Conservation (phyloP, 257 asterid genomes). For the Jacaranda copaia region DNA sequence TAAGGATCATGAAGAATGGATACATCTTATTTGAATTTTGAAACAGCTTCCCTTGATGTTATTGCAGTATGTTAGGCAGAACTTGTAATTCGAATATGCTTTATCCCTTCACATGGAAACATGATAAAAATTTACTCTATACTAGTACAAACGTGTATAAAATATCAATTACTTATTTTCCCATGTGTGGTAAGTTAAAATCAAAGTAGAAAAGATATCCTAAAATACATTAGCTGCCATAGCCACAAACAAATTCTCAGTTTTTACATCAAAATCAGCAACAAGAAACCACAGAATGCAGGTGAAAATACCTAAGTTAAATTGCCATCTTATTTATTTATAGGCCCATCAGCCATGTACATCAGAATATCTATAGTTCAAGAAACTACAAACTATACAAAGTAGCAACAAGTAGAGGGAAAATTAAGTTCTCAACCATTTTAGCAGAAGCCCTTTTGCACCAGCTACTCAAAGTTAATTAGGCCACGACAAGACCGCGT, state of each 20-base stretch:
- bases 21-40: not conserved
- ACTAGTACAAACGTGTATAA: too few species aligned
- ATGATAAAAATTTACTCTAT: not conserved
- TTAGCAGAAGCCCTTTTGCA: slow-evolving; percentile 7
- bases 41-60: not conserved
- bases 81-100: too few species aligned
- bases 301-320: slow-evolving; percentile 2
- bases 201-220: too few species aligned
- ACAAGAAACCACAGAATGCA: not conserved
- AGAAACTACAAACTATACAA: slow-evolving; percentile 5
- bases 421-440: slow-evolving; percentile 5
- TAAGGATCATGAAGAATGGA: too few species aligned
- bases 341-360: slow-evolving; percentile 25
- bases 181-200: too few species aligned
- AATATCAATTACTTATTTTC: too few species aligned
- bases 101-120: slow-evolving; percentile 16
- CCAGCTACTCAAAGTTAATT: too few species aligned
- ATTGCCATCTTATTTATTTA: slow-evolving; percentile 34
- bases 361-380: slow-evolving; percentile 27
- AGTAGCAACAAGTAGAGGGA: too few species aligned
- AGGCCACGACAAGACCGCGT: slow-evolving; percentile 33
- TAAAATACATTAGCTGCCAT: not conserved
- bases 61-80: too few species aligned
- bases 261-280: slow-evolving; percentile 1
- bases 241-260: not conserved